Base-by-base conservation (phyloP, 176 grass and related monocot genomes). In the Avena atlantica region DNA sequence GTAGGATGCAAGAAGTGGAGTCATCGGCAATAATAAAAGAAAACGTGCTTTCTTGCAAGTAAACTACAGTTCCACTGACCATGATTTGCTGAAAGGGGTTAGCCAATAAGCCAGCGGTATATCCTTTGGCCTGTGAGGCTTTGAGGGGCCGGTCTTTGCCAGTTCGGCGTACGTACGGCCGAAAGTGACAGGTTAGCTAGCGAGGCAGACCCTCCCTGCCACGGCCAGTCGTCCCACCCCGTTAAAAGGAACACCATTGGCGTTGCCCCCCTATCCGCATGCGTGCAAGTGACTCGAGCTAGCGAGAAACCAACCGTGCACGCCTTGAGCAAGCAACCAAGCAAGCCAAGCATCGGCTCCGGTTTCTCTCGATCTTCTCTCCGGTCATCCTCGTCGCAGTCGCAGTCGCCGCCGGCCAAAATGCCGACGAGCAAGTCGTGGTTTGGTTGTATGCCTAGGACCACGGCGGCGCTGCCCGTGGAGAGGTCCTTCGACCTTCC, bases 41-140 rank as follows among this genome's bases (percentile, higher is more conserved):
- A 80, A 25, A 48, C 1, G 13, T 16, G 34, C 52, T 93, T 88
- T 69, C 92, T 91, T 93, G 86, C 83, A 93, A 93, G 89, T 60
- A 48, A 79, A 93, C 89, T 72, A 86, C 17, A 74, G 67, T 9
- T 15, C 68, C 69, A 45, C 9, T 12, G 40, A 23, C 10, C 8
- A 71, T 23, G 20, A 12, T 64, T 45, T 42, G 55, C 78, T 85
- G 61, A 67, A n/a, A 81, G 62, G 25, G 50, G 1, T 27, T 27
- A 27, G 1, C 25, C 25, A 27, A 27, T 27, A 27, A 27, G 29
- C 16, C 23, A 84, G 29, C 15, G 61, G 25, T 31, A 4, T 34
- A 25, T 45, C 45, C 20, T 42, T 42, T 60, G 21, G 78, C 20
- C 55, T 64, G 27, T 57, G 23, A 19, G 50, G 60, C 40, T 42